Percentiles rank a stretch among this genome's conserved stretches.
Conservation (phyloP, 2,329 filamentous ascomycete genomes). For the Xylariaceae sp. region DNA sequence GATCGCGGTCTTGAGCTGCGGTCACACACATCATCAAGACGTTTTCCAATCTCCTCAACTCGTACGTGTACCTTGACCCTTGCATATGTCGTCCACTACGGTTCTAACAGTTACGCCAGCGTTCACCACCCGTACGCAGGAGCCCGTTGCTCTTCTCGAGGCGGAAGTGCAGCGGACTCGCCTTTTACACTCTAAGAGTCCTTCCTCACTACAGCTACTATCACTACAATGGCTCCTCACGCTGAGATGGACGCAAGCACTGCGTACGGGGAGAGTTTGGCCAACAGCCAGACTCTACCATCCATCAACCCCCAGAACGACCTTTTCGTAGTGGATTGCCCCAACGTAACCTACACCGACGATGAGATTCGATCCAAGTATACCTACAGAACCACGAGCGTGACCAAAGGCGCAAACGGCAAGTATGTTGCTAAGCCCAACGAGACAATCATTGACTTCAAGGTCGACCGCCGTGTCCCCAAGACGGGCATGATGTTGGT, state of each 20-base stretch:
- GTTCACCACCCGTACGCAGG: slow-evolving; percentile 94
- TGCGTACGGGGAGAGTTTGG: slow-evolving; percentile 58
- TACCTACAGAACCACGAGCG: slow-evolving; percentile 89
- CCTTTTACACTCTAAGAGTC: slow-evolving; percentile 52
- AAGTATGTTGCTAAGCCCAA: slow-evolving; percentile 80
- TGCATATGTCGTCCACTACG: slow-evolving; percentile 14
- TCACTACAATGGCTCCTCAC: slow-evolving; percentile 81
- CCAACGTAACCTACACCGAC: slow-evolving; percentile 89
- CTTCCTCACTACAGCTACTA: slow-evolving; percentile 25
- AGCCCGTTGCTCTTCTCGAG: slow-evolving; percentile 80
- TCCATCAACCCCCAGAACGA: slow-evolving; percentile 39
- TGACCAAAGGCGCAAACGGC: slow-evolving; percentile 65
- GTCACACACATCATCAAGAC: slow-evolving; percentile 73
- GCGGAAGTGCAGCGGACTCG: slow-evolving; percentile 75
- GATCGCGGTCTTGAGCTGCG: slow-evolving; percentile 58
- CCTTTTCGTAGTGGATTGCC: slow-evolving; percentile 83
- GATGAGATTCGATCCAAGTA: slow-evolving; percentile 88
- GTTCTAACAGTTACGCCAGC: slow-evolving; percentile 44
- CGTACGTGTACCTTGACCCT: slow-evolving; percentile 54
- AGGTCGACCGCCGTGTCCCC: slow-evolving; percentile 88
- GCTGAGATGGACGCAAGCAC: slow-evolving; percentile 59
- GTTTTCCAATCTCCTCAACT: slow-evolving; percentile 98
- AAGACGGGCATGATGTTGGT: slow-evolving; percentile 97
- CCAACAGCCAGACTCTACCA: slow-evolving; percentile 32
- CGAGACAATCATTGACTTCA: slow-evolving; percentile 94